Evolutionary conservation across 805 yeast species (phyloP).

Genomic region (Starmerella apicola): DNA sequence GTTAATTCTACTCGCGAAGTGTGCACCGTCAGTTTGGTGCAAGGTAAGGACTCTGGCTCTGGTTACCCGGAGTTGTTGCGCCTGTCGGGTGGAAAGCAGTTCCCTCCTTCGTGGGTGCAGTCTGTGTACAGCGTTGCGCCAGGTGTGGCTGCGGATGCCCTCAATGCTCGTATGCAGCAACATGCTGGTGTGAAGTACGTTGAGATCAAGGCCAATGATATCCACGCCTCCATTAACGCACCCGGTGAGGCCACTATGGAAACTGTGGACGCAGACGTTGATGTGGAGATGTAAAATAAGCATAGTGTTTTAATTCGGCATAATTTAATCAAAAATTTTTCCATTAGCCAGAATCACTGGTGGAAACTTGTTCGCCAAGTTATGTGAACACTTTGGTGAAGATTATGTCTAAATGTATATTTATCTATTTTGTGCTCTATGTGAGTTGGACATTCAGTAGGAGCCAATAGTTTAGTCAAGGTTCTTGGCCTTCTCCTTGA

Average conservation of each 20-base stretch:
- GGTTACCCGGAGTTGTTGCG: conserved; percentile 48
- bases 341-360: background rate
- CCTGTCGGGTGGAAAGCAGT: conserved; percentile 64
- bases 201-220: conserved; percentile 22
- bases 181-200: conserved; percentile 26
- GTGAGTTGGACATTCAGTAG: conserved; percentile 6
- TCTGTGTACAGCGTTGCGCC: conserved; percentile 55
- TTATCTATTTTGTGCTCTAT: no score
- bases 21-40: conserved; percentile 56
- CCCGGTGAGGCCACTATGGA: no score
- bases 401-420: no score
- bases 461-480: conserved; percentile 8
- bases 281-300: conserved; percentile 2
- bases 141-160: conserved; percentile 27
- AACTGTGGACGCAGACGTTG: conserved; percentile 9
- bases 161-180: conserved; percentile 21
- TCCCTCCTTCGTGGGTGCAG: conserved; percentile 77
- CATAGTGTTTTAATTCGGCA: background rate
- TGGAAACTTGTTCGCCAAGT: background rate
- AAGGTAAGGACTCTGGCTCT: conserved; percentile 28
- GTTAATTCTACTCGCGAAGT: conserved; percentile 61
- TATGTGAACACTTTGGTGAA: no score
- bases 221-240: no score
- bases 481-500: conserved; percentile 22
- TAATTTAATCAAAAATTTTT: background rate